Evolutionary conservation across 1,139 yeast species (phyloP), one percentile per base, ranked within the genome.

Genomic region (Kurtzmaniella natalensis): DNA sequence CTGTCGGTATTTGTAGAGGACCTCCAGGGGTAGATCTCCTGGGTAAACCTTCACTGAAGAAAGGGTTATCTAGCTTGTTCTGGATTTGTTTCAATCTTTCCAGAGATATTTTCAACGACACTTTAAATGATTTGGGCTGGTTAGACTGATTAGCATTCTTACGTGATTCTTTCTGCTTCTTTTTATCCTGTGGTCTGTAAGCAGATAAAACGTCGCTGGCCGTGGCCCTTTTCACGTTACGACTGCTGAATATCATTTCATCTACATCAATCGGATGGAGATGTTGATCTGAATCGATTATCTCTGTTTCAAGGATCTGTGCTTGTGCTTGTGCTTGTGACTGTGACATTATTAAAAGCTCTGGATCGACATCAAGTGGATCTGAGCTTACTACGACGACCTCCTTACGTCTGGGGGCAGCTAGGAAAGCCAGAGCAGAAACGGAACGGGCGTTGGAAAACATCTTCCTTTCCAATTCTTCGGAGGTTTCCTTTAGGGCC

Each of bases 381-480:
- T 23, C 26, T 4, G 26, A 23, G 9, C 11, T 11, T 16, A 23
- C 26, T 11, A 11, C 26, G 10, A 23, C 14, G 16, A 23, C 26
- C 8, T 20, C 35, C 14, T 36, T 33, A 18, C 32, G 26, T 24
- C 14, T 28, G 18, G 14, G 10, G 17, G 10, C 45, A 8, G 47
- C 38, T 23, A 64, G 50, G 16, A 65, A 42, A 25, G 63, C 63
- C 35, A 47, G 60, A 1, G 70, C 58, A 7, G 62, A 50, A 0
- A 59, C 53, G 1, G 61, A 37, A 27, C 51, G 51, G 0, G 42
- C 33, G 4, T 49, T 44, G 1, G 49, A 47, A 35, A 38, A 53
- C 13, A 64, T 50, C 43, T 59, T 61, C 40, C 50, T 48, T 40
- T 68, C 72, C 16, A 66, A 42, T 20, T 61, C 67, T 11, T 17